phyloP scores from a whole-genome alignment of 768 basidiomycete genomes.

The Mycena indigotica region DNA sequence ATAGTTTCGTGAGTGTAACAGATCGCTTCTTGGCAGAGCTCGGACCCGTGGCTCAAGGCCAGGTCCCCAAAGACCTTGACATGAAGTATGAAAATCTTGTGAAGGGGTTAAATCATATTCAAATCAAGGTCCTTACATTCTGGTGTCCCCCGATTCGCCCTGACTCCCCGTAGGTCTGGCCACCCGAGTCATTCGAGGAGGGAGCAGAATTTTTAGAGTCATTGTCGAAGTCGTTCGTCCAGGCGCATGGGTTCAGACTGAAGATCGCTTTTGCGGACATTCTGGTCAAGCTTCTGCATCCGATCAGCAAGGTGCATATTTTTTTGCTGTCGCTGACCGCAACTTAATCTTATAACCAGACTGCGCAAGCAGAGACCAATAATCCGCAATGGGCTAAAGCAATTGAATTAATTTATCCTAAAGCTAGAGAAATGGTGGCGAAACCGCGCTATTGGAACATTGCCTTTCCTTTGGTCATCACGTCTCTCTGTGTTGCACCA shows the following conservation, averaged over 20 bases:
- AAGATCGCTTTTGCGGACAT: conserved; percentile 88
- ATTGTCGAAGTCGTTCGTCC: conserved; percentile 78
- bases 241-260: conserved; percentile 79
- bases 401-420: conserved; percentile 79
- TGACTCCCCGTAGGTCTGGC: conserved; percentile 72
- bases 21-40: conserved; percentile 87
- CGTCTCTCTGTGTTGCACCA: conserved; percentile 84
- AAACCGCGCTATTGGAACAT: conserved; percentile 90
- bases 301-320: conserved; percentile 74
- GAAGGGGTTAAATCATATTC: conserved; percentile 76
- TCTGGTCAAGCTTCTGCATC: conserved; percentile 74
- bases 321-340: background rate
- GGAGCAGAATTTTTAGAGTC: conserved; percentile 89
- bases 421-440: conserved; percentile 79
- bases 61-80: conserved; percentile 79
- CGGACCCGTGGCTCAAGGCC: conserved; percentile 69
- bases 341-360: conserved; percentile 45
- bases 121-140: conserved; percentile 63
- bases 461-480: conserved; percentile 83
- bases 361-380: conserved; percentile 94
- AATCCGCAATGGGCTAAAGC: conserved; percentile 95
- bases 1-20: conserved; percentile 87
- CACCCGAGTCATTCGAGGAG: conserved; percentile 90
- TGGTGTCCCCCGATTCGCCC: background rate
- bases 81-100: conserved; percentile 84